A percentile compares a stretch with the other conserved stretches of the same genome.
Evolutionary conservation across 257 asterid species (phyloP).

Genomic region (Voacanga thouarsii): DNA sequence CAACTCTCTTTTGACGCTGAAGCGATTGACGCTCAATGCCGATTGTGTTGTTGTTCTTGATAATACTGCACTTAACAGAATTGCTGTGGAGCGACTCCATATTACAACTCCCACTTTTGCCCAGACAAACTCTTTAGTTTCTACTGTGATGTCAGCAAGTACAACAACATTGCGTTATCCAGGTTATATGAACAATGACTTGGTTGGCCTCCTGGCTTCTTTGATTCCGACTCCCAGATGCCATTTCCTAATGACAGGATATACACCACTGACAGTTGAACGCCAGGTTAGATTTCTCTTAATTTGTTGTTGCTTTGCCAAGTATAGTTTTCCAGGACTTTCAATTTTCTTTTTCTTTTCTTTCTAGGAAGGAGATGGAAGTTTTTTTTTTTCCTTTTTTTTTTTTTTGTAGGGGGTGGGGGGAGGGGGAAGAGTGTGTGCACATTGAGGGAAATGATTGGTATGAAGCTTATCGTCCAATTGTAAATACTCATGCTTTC

Average conservation of each 20-base stretch:
- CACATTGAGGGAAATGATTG: not conserved
- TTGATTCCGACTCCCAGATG: slow-evolving; percentile 99
- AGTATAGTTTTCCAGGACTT: not conserved
- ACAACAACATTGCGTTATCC: slow-evolving; percentile 97
- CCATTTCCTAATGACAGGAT: slow-evolving; percentile 97
- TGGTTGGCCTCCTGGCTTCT: slow-evolving; percentile 99
- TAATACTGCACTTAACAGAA: slow-evolving; percentile 92
- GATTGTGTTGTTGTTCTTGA: slow-evolving; percentile 99
- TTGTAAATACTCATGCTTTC: not conserved
- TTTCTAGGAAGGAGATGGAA: not conserved
- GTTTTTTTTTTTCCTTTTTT: too few relatives aligned
- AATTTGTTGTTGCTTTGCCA: not conserved
- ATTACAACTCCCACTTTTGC: slow-evolving; percentile 89
- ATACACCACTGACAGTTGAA: slow-evolving; percentile 97
- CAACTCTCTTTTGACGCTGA: slow-evolving; percentile 92
- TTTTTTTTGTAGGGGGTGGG: not conserved
- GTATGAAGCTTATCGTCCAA: not conserved
- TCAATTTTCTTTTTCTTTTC: not conserved
- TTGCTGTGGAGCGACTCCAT: slow-evolving; percentile 96
- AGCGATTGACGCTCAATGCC: slow-evolving; percentile 89
- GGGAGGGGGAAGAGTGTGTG: too few relatives aligned
- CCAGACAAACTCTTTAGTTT: slow-evolving; percentile 92
- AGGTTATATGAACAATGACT: slow-evolving; percentile 98
- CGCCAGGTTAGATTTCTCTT: slow-evolving; percentile 72
- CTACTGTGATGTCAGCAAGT: slow-evolving; percentile 99